These are phyloP conservation scores for Lipomyces sp. DNA, from an alignment of 805 yeast genomes.

Conservation along the genomic window DNA sequence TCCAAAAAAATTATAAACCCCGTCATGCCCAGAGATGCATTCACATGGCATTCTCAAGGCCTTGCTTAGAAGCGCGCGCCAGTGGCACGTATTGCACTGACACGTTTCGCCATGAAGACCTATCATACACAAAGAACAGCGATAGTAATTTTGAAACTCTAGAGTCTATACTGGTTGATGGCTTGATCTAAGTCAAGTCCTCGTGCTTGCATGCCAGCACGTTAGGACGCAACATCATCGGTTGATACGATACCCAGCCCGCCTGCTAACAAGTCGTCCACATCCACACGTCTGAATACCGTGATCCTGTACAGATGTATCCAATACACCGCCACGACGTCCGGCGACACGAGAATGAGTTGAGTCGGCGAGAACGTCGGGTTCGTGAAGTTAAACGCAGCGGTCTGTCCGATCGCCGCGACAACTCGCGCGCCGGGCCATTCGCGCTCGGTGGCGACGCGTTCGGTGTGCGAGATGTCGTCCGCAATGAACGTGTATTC, in stretches of 20 bases:
- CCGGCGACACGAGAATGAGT: slow-evolving; percentile 14
- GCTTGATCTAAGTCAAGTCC: no score
- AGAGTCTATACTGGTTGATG: no score
- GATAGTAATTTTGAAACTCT: no score
- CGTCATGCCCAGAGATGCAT: no score
- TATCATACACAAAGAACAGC: no score
- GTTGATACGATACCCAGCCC: neutral
- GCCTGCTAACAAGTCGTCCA: slow-evolving; percentile 18
- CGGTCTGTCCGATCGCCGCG: slow-evolving; percentile 26
- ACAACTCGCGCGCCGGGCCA: slow-evolving; percentile 28
- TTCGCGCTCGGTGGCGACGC: slow-evolving; percentile 19
- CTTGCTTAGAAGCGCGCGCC: no score
- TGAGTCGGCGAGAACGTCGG: slow-evolving; percentile 20
- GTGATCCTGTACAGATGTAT: slow-evolving; percentile 12
- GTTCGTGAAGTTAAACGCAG: slow-evolving; percentile 20
- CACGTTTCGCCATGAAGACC: no score
- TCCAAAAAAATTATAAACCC: no score
- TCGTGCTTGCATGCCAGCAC: no score
- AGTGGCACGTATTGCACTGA: no score
- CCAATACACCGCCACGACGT: slow-evolving; percentile 25
- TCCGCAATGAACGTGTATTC: slow-evolving; percentile 33
- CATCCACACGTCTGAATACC: slow-evolving; percentile 15
- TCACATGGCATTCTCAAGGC: no score
- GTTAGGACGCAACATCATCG: no score
- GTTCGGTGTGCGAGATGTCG: slow-evolving; percentile 26